Evolutionary conservation across 2,329 filamentous ascomycete species (phyloP).

Genomic region (Lecanicillium sp.): DNA sequence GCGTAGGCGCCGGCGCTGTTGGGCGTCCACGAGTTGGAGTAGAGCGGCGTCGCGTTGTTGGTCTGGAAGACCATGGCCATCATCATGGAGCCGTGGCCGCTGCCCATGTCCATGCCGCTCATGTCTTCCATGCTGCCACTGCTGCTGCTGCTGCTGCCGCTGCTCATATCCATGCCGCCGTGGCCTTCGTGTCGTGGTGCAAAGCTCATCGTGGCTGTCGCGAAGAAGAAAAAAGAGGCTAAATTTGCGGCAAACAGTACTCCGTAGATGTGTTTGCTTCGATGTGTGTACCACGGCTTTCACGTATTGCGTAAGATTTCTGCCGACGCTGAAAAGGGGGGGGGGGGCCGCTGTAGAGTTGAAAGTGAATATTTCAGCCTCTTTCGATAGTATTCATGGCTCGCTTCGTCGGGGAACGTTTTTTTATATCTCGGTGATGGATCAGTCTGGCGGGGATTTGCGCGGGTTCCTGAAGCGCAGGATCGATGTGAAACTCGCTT

Average conservation of each 20-base stretch:
- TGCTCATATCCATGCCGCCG: conserved; percentile 7
- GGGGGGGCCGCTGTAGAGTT: too few relatives aligned
- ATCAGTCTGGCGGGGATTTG: not conserved
- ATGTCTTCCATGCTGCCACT: not conserved
- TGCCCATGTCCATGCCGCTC: not conserved
- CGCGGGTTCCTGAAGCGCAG: not conserved
- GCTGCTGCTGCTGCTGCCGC: not conserved
- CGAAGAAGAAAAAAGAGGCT: too few relatives aligned
- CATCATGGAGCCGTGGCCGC: conserved; percentile 4
- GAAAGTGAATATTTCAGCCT: too few relatives aligned
- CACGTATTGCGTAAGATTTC: too few relatives aligned
- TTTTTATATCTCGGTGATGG: too few relatives aligned
- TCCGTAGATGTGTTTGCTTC: too few relatives aligned
- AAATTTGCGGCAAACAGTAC: too few relatives aligned
- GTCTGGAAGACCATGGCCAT: conserved; percentile 57
- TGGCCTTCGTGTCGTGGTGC: conserved; percentile 4
- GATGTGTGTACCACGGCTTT: too few relatives aligned
- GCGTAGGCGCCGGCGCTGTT: conserved; percentile 64
- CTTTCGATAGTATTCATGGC: not conserved
- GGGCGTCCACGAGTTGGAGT: conserved; percentile 67
- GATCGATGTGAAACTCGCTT: not conserved
- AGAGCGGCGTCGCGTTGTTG: conserved; percentile 40
- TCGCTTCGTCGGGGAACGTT: too few relatives aligned
- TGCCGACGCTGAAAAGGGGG: too few relatives aligned
- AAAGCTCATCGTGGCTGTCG: conserved; percentile 1